Percentiles rank a stretch among this genome's conserved stretches.
phyloP scores from a whole-genome alignment of 306 rosid species.

The Sesbania bispinosa region DNA sequence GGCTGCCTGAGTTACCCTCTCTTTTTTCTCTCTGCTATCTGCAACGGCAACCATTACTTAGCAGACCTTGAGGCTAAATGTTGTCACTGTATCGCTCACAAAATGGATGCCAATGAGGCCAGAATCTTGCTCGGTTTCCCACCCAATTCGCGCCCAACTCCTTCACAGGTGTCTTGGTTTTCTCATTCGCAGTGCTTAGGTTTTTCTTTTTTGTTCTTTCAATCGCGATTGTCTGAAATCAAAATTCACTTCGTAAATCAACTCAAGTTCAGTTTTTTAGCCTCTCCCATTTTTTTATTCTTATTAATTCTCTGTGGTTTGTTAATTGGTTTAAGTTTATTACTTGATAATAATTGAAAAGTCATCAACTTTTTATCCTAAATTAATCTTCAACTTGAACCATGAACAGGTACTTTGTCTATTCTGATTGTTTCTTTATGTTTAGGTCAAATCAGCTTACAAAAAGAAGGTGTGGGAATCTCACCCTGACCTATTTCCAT shows the following conservation, averaged over 20 bases:
- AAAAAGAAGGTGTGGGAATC: conserved; percentile 75
- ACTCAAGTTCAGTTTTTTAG: conserved; percentile 19
- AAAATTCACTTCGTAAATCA: neutral
- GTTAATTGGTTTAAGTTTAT: neutral
- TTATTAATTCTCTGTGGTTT: neutral
- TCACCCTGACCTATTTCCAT: conserved; percentile 76
- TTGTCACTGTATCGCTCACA: neutral
- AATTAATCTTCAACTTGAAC: neutral
- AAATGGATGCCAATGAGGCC: conserved; percentile 59
- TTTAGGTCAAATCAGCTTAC: conserved; percentile 73
- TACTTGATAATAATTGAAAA: neutral
- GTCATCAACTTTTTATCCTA: neutral
- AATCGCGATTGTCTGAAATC: neutral
- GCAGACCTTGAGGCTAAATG: too few relatives aligned
- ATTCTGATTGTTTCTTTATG: neutral
- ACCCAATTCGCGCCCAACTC: conserved; percentile 49
- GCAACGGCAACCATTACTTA: too few relatives aligned
- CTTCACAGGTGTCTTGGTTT: conserved; percentile 35
- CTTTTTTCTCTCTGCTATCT: too few relatives aligned
- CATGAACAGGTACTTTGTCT: neutral
- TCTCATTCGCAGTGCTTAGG: conserved; percentile 9
- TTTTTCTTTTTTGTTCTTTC: neutral
- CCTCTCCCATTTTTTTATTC: neutral
- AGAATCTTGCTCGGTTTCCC: conserved; percentile 58
- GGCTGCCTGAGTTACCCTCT: too few relatives aligned